These are phyloP conservation scores for Verticillium klebahnii DNA, from an alignment of 2,329 filamentous ascomycete genomes.

Conservation along the genomic window DNA sequence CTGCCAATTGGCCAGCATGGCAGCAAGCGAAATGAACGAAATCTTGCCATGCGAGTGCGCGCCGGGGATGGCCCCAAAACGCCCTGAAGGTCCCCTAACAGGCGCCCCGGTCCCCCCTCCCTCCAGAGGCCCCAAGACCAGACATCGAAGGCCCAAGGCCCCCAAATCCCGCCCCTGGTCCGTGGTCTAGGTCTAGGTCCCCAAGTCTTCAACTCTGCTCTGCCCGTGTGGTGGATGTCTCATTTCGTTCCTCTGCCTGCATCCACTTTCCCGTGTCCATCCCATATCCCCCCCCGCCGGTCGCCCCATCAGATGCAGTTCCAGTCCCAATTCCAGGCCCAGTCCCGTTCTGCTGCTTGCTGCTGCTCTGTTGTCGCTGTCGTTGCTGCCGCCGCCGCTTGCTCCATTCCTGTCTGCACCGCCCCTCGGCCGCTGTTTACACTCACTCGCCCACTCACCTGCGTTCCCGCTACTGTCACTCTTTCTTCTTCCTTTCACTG, in stretches of 20 bases:
- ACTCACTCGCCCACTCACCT: background rate
- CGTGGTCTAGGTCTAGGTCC: background rate
- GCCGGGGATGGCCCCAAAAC: background rate
- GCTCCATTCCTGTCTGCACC: constrained; percentile 5
- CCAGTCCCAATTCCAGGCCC: background rate
- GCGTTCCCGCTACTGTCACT: background rate
- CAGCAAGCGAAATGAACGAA: background rate
- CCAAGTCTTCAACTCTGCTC: background rate
- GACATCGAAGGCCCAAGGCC: background rate
- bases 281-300: background rate
- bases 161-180: background rate
- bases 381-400: constrained; percentile 6
- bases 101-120: background rate
- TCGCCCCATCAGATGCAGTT: background rate
- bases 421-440: background rate
- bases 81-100: background rate
- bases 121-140: background rate
- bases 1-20: background rate
- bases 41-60: constrained; percentile 11
- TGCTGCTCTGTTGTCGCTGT: constrained; percentile 6
- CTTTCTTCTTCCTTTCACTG: constrained; percentile 1
- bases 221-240: constrained; percentile 2
- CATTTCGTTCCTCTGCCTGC: background rate
- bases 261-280: background rate
- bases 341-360: background rate